These are phyloP conservation scores for Salvia sclarea DNA, from an alignment of 305 asterid genomes.

Conservation along the genomic window DNA sequence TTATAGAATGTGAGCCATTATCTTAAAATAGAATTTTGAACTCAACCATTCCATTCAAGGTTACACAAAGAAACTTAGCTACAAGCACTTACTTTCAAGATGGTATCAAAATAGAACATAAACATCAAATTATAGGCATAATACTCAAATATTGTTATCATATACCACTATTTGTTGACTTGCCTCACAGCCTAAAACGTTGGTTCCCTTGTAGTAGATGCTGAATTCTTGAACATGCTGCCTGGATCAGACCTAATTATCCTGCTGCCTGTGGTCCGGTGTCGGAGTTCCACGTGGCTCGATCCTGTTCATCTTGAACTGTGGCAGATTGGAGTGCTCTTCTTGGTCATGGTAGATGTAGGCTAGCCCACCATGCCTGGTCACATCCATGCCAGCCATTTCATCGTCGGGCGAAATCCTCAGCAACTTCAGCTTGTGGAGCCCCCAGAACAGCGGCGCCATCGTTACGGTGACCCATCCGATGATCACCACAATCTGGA, in stretches of 20 bases:
- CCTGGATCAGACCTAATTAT: neutral
- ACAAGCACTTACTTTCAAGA: neutral
- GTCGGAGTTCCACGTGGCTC: slow-evolving; percentile 35
- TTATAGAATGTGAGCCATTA: slow-evolving; percentile 1
- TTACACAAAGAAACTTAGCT: neutral
- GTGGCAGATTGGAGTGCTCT: slow-evolving; percentile 37
- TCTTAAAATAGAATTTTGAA: slow-evolving; percentile 2
- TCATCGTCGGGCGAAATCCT: slow-evolving; percentile 46
- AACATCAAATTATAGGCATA: neutral
- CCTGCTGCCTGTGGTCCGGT: slow-evolving; percentile 18
- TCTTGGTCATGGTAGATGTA: slow-evolving; percentile 46
- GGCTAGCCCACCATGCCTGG: slow-evolving; percentile 50
- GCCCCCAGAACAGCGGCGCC: slow-evolving; percentile 43
- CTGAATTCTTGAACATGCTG: neutral
- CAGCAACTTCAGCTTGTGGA: slow-evolving; percentile 38
- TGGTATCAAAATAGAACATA: neutral
- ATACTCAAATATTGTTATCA: neutral
- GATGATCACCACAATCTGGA: slow-evolving; percentile 38
- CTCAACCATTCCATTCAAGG: no score
- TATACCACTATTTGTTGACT: neutral
- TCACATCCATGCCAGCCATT: slow-evolving; percentile 47
- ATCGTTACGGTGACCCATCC: slow-evolving; percentile 51
- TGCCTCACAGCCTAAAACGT: slow-evolving; percentile 1
- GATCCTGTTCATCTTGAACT: slow-evolving; percentile 31
- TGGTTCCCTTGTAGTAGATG: neutral